Conservation (phyloP, 371 early-diverging fungal genomes). For the Phascolomyces articulosus region DNA sequence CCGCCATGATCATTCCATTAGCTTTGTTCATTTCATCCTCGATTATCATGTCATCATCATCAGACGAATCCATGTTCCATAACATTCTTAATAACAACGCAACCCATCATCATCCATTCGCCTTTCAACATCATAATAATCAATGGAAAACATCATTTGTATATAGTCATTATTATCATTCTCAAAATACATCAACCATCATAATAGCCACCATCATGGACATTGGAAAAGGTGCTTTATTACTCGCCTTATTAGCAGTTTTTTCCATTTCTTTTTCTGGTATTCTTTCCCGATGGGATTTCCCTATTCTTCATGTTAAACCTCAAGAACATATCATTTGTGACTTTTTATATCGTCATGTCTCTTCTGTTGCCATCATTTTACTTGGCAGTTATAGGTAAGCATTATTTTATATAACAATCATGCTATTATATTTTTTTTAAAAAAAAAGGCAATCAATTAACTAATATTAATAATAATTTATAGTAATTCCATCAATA, state of each 20-base stretch:
- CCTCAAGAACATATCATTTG: slow-evolving; percentile 10
- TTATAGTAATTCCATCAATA: not conserved
- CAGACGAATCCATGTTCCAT: not conserved
- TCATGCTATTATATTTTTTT: too few species aligned
- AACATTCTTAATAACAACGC: not conserved
- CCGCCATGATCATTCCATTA: slow-evolving; percentile 44
- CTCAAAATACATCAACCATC: too few species aligned
- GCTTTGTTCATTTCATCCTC: not conserved
- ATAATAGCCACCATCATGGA: not conserved
- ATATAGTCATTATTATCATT: not conserved
- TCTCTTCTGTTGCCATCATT: slow-evolving; percentile 20
- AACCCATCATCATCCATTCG: not conserved
- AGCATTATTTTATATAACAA: too few species aligned
- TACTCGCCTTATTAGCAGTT: slow-evolving; percentile 45
- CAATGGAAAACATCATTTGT: not conserved
- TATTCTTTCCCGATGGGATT: slow-evolving; percentile 40
- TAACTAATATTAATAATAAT: not conserved
- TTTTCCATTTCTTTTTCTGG: slow-evolving; percentile 33
- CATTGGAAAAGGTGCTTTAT: slow-evolving; percentile 26
- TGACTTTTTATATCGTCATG: slow-evolving; percentile 23
- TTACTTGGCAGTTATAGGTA: slow-evolving; percentile 29
- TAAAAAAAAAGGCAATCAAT: not conserved
- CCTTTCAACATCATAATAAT: too few species aligned
- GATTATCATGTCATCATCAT: not conserved
- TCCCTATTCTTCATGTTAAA: slow-evolving; percentile 31